phyloP scores from a whole-genome alignment of 345 rosid species.

The Capsella bursapastoris region DNA sequence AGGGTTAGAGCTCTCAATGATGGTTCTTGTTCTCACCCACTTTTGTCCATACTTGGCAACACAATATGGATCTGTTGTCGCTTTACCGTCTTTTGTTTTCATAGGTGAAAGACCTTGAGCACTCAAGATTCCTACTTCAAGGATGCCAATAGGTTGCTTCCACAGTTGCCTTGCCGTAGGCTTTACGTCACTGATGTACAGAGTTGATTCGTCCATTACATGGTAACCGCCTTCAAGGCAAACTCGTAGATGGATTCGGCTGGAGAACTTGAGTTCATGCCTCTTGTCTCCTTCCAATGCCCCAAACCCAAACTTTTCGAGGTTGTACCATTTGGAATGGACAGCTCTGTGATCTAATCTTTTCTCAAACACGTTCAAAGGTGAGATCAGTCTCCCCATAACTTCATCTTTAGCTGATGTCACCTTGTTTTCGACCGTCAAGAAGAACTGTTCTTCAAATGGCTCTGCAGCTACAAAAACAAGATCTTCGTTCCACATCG shows the following conservation, averaged over 20 bases:
- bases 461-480: conserved; percentile 95
- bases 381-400: conserved; percentile 65
- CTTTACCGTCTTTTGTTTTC: conserved; percentile 72
- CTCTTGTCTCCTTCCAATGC: conserved; percentile 82
- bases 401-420: conserved; percentile 70
- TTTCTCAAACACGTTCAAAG: conserved; percentile 65
- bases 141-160: conserved; percentile 85
- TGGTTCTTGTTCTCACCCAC: conserved; percentile 85
- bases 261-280: conserved; percentile 76
- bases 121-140: conserved; percentile 82
- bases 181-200: conserved; percentile 79
- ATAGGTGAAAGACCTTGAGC: conserved; percentile 79
- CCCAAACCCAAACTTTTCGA: conserved; percentile 83
- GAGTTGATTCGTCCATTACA: conserved; percentile 89
- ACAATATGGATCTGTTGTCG: conserved; percentile 77
- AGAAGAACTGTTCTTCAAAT: conserved; percentile 72
- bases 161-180: conserved; percentile 89
- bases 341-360: conserved; percentile 82
- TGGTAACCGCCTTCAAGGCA: conserved; percentile 96
- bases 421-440: conserved; percentile 70
- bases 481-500: conserved; percentile 91
- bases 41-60: conserved; percentile 89
- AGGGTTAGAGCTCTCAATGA: conserved; percentile 68
- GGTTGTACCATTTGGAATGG: conserved; percentile 85
- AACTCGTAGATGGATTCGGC: conserved; percentile 74